phyloP scores from a whole-genome alignment of 2,329 filamentous ascomycete genomes.

The Colletotrichum spinosum region DNA sequence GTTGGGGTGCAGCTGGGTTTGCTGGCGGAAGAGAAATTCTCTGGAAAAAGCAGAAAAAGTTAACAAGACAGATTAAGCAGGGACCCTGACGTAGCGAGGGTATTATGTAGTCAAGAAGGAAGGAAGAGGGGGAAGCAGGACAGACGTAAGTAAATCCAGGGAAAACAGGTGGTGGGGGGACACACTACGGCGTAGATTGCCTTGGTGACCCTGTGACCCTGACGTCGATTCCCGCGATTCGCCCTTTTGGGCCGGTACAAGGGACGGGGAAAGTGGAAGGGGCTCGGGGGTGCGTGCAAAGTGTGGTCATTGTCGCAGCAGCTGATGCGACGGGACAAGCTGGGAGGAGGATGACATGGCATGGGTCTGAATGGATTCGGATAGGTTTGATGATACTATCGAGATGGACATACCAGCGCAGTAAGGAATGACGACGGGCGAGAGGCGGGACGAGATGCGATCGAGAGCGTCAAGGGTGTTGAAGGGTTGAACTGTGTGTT shows the following conservation, averaged over 20 bases:
- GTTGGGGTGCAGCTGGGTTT: slow-evolving; percentile 4
- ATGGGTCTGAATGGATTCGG: slow-evolving; percentile 1
- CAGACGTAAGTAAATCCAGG: slow-evolving; percentile 1
- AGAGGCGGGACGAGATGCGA: slow-evolving; percentile 3
- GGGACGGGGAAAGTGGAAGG: slow-evolving; percentile 35
- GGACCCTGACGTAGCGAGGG: slow-evolving; percentile 29
- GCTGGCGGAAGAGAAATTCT: slow-evolving; percentile 3
- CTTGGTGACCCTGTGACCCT: slow-evolving; percentile 36
- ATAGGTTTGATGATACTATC: slow-evolving; percentile 25
- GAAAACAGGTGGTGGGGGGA: slow-evolving; percentile 38
- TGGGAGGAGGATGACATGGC: not conserved
- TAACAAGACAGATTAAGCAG: slow-evolving; percentile 23
- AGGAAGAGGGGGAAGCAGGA: slow-evolving; percentile 23
- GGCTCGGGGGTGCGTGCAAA: slow-evolving; percentile 16
- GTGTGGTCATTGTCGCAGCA: slow-evolving; percentile 28
- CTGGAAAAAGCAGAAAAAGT: slow-evolving; percentile 14
- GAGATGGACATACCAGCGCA: slow-evolving; percentile 34
- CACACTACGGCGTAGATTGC: slow-evolving; percentile 25
- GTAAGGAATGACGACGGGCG: slow-evolving; percentile 7
- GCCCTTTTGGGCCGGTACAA: slow-evolving; percentile 36
- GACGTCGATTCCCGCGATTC: slow-evolving; percentile 37
- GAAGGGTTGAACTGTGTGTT: too few species aligned
- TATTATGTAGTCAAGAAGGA: slow-evolving; percentile 30
- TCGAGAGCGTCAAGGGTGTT: not conserved
- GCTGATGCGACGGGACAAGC: too few species aligned